Evolutionary conservation across 2,329 filamentous ascomycete species (phyloP).

Genomic region (Neofusicoccum kwambonambiense): DNA sequence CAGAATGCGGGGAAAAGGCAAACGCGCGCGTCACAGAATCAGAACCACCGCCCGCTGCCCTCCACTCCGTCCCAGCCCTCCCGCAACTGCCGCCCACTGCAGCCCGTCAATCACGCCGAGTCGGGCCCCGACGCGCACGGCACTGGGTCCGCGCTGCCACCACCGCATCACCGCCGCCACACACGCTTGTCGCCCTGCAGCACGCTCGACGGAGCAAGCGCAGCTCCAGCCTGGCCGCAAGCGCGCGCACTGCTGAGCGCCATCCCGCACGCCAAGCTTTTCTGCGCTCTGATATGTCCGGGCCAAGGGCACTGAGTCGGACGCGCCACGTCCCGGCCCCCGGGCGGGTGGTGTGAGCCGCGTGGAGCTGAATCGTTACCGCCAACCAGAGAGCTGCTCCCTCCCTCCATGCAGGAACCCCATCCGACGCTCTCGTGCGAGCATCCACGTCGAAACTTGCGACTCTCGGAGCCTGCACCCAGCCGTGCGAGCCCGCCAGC

Average conservation of each 20-base stretch:
- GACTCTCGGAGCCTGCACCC: neutral
- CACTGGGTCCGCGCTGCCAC: neutral
- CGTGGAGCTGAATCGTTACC: neutral
- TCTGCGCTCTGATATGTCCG: constrained; percentile 10
- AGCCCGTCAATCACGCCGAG: neutral
- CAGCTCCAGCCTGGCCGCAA: neutral
- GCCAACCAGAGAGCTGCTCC: neutral
- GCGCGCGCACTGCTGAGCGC: neutral
- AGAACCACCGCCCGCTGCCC: neutral
- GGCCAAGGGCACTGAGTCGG: constrained; percentile 1
- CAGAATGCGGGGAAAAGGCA: constrained; percentile 6
- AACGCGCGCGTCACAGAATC: neutral
- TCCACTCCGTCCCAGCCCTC: neutral
- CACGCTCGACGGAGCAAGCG: neutral
- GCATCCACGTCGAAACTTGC: neutral
- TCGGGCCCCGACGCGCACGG: neutral
- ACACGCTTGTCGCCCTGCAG: neutral
- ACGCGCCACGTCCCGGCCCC: neutral
- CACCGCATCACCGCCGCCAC: neutral
- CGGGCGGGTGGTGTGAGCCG: neutral
- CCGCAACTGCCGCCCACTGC: neutral
- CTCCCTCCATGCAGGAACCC: constrained; percentile 7
- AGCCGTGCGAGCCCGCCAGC: too few relatives aligned
- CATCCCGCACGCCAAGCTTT: constrained; percentile 14
- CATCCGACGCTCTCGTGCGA: neutral